Conservation (phyloP, 495 filamentous ascomycete genomes). For the Penicillium paxilli region DNA sequence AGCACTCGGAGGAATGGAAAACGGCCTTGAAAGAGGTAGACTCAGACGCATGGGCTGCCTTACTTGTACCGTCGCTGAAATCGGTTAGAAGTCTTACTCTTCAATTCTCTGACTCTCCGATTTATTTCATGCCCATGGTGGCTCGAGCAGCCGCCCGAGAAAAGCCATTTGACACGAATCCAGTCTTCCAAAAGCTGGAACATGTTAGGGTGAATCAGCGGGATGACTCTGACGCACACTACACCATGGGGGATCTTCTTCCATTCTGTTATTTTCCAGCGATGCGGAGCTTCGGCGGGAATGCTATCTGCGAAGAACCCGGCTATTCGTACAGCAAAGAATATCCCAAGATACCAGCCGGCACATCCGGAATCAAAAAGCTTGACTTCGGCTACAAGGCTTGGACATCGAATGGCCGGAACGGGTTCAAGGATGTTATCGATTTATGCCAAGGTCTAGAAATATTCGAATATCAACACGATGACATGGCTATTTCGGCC, state of each 20-base stretch:
- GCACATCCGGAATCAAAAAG: slow-evolving; percentile 1
- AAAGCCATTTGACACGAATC: slow-evolving; percentile 6
- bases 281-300: slow-evolving; percentile 1
- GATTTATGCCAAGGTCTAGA: slow-evolving; percentile 13
- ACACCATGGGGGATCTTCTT: not conserved
- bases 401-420: slow-evolving; percentile 1
- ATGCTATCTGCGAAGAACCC: not conserved
- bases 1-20: not conserved
- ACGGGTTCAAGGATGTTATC: slow-evolving; percentile 13
- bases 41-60: not conserved
- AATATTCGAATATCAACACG: slow-evolving; percentile 15
- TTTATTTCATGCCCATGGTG: slow-evolving; percentile 10
- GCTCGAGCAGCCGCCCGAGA: not conserved
- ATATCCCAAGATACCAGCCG: not conserved
- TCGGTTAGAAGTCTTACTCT: not conserved
- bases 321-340: not conserved
- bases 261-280: slow-evolving; percentile 14
- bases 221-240: not conserved
- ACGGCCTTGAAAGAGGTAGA: not conserved
- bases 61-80: not conserved
- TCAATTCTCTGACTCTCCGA: not conserved
- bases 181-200: slow-evolving; percentile 8
- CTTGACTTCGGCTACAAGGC: not conserved
- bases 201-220: not conserved
- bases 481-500: slow-evolving; percentile 6